These are phyloP conservation scores for Starmera quercuum DNA, from an alignment of 805 yeast species.

Conservation along the genomic window DNA sequence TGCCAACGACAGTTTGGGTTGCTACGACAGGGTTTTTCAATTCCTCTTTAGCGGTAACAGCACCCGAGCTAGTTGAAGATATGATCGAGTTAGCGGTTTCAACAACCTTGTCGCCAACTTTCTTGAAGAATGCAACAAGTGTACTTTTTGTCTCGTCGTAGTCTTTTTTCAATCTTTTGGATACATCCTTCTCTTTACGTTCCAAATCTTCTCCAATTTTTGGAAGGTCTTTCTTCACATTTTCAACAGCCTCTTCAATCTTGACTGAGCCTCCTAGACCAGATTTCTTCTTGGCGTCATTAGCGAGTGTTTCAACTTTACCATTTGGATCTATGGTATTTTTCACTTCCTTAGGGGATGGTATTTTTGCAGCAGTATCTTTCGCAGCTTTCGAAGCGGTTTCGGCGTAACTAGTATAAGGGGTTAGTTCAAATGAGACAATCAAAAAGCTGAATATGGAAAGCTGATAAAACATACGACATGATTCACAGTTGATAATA, in stretches of 20 bases:
- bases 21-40: constrained; percentile 58
- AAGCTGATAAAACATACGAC: too few species aligned
- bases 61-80: constrained; percentile 14
- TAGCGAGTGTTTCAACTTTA: too few species aligned
- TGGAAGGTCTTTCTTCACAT: constrained; percentile 19
- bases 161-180: constrained; percentile 24
- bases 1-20: constrained; percentile 41
- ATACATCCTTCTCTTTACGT: constrained; percentile 27
- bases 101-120: constrained; percentile 13
- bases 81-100: constrained; percentile 13
- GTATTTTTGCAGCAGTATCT: constrained; percentile 3
- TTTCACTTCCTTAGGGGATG: constrained; percentile 6
- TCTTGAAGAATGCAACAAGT: constrained; percentile 14
- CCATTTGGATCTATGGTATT: constrained; percentile 12
- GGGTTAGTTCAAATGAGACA: too few species aligned
- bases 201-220: constrained; percentile 18
- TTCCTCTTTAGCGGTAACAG: constrained; percentile 26
- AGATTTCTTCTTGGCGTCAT: too few species aligned
- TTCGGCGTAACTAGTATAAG: too few species aligned
- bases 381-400: constrained; percentile 9
- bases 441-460: too few species aligned
- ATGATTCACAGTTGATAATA: too few species aligned
- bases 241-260: constrained; percentile 18
- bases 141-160: constrained; percentile 22
- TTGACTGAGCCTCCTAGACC: constrained; percentile 11